Evolutionary conservation across 1,139 yeast genomes (phyloP).

Genomic region (Saccharomycopsis crataegensis): DNA sequence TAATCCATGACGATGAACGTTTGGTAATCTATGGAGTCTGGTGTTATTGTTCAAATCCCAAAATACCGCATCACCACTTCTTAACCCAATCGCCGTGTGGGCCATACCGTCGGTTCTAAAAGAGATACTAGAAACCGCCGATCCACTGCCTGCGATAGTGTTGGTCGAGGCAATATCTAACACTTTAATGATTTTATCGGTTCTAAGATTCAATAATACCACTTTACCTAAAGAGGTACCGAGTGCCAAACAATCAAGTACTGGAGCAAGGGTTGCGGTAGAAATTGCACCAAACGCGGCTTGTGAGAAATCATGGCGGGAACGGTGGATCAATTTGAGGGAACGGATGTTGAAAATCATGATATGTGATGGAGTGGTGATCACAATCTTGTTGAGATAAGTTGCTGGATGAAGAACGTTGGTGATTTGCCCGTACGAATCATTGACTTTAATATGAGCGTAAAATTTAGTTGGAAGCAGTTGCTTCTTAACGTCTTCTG

Average conservation of each 20-base stretch:
- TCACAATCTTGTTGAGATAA: constrained; percentile 81
- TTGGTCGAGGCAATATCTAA: constrained; percentile 31
- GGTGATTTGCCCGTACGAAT: constrained; percentile 61
- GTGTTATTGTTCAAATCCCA: constrained; percentile 70
- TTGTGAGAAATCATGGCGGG: constrained; percentile 31
- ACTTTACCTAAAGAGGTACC: constrained; percentile 70
- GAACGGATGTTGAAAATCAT: constrained; percentile 67
- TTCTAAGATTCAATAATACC: constrained; percentile 58
- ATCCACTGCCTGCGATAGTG: constrained; percentile 40
- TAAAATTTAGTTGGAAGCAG: constrained; percentile 59
- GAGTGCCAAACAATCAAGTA: constrained; percentile 70
- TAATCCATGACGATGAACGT: constrained; percentile 80
- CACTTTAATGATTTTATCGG: constrained; percentile 52
- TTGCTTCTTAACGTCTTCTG: constrained; percentile 14
- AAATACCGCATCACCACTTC: constrained; percentile 76
- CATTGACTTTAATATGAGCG: constrained; percentile 51
- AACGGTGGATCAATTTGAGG: constrained; percentile 61
- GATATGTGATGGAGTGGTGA: constrained; percentile 53
- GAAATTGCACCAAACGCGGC: constrained; percentile 33
- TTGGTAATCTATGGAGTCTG: constrained; percentile 67
- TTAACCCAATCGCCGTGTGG: constrained; percentile 74
- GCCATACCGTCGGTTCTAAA: constrained; percentile 91
- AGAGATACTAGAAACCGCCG: constrained; percentile 61
- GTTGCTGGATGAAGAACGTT: constrained; percentile 82
- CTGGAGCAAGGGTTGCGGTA: constrained; percentile 76